Evolutionary conservation across 169 alveolate genomes (phyloP).

Genomic region (Plasmodium adleri): DNA sequence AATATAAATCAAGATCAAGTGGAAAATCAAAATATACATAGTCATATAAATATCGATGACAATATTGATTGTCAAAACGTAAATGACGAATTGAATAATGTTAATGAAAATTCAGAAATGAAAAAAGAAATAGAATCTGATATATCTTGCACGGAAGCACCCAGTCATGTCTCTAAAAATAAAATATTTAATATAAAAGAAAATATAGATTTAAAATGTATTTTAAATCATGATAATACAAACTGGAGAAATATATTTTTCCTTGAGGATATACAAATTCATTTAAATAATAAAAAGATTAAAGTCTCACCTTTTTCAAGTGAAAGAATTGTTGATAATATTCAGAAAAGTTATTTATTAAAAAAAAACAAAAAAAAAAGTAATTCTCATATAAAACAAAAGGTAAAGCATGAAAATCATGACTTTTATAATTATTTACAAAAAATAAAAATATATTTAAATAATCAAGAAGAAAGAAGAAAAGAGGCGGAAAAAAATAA

Average conservation of each 20-base stretch:
- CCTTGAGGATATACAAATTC: constrained; percentile 50
- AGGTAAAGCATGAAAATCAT: no score
- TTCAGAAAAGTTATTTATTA: neutral
- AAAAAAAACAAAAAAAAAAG: neutral
- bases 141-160: neutral
- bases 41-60: no score
- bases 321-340: constrained; percentile 9
- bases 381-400: neutral
- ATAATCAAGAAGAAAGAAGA: neutral
- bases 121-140: neutral
- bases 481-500: neutral
- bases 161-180: neutral
- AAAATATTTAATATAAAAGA: constrained; percentile 17
- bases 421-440: no score
- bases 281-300: constrained; percentile 29
- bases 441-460: neutral
- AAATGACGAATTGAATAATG: neutral
- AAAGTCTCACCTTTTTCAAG: constrained; percentile 49
- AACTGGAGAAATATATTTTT: constrained; percentile 43
- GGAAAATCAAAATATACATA: no score
- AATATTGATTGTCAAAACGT: no score
- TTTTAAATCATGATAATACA: constrained; percentile 33
- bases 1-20: no score
- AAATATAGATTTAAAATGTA: constrained; percentile 23
- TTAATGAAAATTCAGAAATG: neutral